Conservation (phyloP, 116 monocot species). For the Dioscorea cayenensis region DNA sequence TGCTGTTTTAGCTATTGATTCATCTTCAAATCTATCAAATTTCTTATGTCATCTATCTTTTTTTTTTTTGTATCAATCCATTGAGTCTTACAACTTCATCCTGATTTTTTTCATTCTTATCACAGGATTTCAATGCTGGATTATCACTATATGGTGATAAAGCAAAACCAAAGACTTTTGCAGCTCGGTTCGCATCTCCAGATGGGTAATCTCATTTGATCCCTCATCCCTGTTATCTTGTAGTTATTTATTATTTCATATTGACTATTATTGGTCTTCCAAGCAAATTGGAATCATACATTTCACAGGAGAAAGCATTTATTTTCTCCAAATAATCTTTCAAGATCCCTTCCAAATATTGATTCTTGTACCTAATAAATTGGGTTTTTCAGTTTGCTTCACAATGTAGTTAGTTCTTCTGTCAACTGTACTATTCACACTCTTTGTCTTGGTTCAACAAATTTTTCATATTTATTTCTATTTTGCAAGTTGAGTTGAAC, state of each 20-base stretch:
- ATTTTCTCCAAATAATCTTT: too few species aligned
- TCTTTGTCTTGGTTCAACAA: too few species aligned
- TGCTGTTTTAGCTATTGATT: too few species aligned
- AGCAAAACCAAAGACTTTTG: slow-evolving; percentile 76
- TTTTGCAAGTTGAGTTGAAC: too few species aligned
- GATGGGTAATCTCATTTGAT: slow-evolving; percentile 43
- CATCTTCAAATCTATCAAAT: neutral
- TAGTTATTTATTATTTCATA: neutral
- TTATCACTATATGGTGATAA: slow-evolving; percentile 87
- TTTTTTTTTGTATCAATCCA: neutral
- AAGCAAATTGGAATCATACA: too few species aligned
- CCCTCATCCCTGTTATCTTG: neutral
- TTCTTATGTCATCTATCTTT: neutral
- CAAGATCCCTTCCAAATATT: too few species aligned
- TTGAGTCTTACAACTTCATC: neutral
- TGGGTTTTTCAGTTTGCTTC: too few species aligned
- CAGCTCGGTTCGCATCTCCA: slow-evolving; percentile 84
- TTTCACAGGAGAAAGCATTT: too few species aligned
- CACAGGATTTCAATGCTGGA: slow-evolving; percentile 76
- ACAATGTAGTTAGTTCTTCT: too few species aligned
- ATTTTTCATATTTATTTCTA: too few species aligned
- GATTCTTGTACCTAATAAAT: too few species aligned
- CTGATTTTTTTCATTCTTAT: neutral
- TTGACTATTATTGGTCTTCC: neutral
- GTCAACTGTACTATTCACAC: too few species aligned